phyloP scores from a whole-genome alignment of 2,329 filamentous ascomycete species.

The Fusarium nisikadoi region DNA sequence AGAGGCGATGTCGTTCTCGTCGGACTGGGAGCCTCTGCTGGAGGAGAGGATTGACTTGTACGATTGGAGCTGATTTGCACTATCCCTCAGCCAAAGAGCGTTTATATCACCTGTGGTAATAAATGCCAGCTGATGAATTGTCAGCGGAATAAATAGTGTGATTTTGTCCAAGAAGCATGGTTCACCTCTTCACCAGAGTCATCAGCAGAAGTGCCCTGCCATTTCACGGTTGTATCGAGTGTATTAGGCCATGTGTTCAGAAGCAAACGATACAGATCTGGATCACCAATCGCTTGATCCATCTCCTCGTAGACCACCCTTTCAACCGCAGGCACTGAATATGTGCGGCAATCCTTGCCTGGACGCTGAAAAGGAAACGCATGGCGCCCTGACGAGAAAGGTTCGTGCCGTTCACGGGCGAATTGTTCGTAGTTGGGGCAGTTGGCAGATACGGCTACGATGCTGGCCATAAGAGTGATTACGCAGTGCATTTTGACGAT shows the following conservation, averaged over 20 bases:
- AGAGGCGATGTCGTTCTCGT: conserved; percentile 67
- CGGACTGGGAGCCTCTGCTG: conserved; percentile 53
- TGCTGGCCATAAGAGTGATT: conserved; percentile 9
- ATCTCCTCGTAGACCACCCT: conserved; percentile 74
- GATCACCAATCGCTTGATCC: conserved; percentile 76
- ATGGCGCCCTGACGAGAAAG: conserved; percentile 80
- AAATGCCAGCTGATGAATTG: conserved; percentile 69
- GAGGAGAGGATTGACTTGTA: conserved; percentile 72
- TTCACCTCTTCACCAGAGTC: conserved; percentile 67
- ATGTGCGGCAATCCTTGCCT: conserved; percentile 79
- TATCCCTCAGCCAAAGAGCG: conserved; percentile 93
- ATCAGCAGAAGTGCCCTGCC: conserved; percentile 70
- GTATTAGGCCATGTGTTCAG: conserved; percentile 80
- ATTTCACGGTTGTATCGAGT: conserved; percentile 76
- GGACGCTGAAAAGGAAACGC: conserved; percentile 85
- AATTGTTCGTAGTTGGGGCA: conserved; percentile 52
- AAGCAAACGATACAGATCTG: conserved; percentile 78
- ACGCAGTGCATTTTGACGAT: conserved; percentile 14
- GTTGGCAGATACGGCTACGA: conserved; percentile 39
- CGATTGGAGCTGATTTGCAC: conserved; percentile 80
- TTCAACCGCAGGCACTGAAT: conserved; percentile 81
- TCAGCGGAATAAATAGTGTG: neutral
- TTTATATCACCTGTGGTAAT: conserved; percentile 90
- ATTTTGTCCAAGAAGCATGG: neutral
- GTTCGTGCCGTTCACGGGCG: conserved; percentile 63